Evolutionary conservation across 139 green algal genomes (phyloP), one percentile per base, ranked within the genome.

Genomic region (Haematococcus lacustris): DNA sequence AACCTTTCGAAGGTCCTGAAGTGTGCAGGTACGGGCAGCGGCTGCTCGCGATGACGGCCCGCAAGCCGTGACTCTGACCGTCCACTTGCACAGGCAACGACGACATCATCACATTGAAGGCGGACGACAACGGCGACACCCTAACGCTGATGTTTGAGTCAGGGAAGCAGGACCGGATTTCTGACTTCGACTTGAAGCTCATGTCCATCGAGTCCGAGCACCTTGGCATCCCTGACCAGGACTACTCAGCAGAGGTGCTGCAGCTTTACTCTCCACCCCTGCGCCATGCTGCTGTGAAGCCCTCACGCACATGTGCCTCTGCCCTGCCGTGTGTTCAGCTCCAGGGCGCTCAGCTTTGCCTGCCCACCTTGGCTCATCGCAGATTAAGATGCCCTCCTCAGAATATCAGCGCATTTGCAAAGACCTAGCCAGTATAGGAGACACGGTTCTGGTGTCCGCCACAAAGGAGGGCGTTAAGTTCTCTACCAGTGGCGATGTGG

Each of bases 191-290:
- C 75, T 78, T 99, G 3, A 98, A 98, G 86, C 86, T 99, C 9
- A 98, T 99, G 96, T 93, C 97, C 71, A 99, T 99, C 65, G 95
- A 99, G 83, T 93, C 82, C 68, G 96, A 99, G 84, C 93, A 98
- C 79, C 79, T 99, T 62, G 92, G 93, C 70, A 98, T 99, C 70
- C 96, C 93, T 2, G 94, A 99, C 73, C 94, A 88, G 47, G 88
- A 93, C 38, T 97, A 97, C 79, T 79, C 83, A 33, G 94, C 94
- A 17, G 91, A 88, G 28, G 85, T 70, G 59, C n/a, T n/a, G n/a
- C n/a, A 73, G 70, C n/a, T n/a, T n/a, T n/a, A n/a, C n/a, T n/a
- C n/a, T n/a, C n/a, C n/a, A n/a, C n/a, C n/a, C n/a, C n/a, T n/a
- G n/a, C n/a, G n/a, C n/a, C n/a, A n/a, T n/a, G n/a, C n/a, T n/a